phyloP scores from a whole-genome alignment of 2,329 filamentous ascomycete species.

The Botryotinia globosa region DNA sequence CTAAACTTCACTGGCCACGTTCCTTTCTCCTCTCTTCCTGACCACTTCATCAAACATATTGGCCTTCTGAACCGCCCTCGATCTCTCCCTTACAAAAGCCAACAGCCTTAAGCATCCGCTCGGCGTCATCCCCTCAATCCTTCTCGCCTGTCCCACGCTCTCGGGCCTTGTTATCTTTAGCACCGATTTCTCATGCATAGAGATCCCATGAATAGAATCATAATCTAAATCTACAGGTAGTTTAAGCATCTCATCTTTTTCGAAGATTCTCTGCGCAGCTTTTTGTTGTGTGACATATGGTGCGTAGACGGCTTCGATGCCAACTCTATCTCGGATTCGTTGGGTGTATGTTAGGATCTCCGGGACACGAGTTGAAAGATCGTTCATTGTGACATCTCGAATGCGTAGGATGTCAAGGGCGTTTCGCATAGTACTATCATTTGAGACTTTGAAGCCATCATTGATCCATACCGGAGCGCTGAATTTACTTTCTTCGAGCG shows the following conservation, averaged over 20 bases:
- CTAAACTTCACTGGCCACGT: not conserved
- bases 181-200: constrained; percentile 72
- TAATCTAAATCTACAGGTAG: constrained; percentile 79
- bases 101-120: constrained; percentile 60
- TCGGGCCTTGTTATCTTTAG: constrained; percentile 72
- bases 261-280: constrained; percentile 62
- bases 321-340: constrained; percentile 65
- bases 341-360: constrained; percentile 52
- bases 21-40: constrained; percentile 20
- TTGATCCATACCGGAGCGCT: constrained; percentile 65
- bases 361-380: constrained; percentile 58
- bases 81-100: constrained; percentile 48
- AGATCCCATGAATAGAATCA: constrained; percentile 67
- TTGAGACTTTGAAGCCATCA: constrained; percentile 66
- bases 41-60: constrained; percentile 25
- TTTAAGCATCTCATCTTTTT: constrained; percentile 70
- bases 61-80: constrained; percentile 25
- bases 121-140: constrained; percentile 77
- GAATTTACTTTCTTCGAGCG: constrained; percentile 58
- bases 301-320: constrained; percentile 80
- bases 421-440: constrained; percentile 63
- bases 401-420: constrained; percentile 79
- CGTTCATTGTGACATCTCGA: constrained; percentile 55
- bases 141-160: constrained; percentile 80
- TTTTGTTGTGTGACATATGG: constrained; percentile 78